phyloP scores from a whole-genome alignment of 78 protist species.

The Dictyostelium capitatum region DNA sequence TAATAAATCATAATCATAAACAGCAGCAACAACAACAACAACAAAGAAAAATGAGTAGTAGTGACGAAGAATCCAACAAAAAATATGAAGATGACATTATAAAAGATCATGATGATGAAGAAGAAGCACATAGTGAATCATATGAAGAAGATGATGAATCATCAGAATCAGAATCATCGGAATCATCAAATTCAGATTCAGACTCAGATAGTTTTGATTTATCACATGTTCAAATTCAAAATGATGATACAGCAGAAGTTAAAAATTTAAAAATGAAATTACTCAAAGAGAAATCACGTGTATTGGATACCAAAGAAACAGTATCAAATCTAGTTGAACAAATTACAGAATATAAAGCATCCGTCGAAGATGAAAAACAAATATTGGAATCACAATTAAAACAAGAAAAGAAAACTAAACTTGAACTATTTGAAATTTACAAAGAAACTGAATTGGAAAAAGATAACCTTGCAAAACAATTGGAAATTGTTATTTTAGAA shows the following conservation, averaged over 20 bases:
- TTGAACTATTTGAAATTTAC: slow-evolving; percentile 67
- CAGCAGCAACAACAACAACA: neutral
- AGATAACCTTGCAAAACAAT: slow-evolving; percentile 43
- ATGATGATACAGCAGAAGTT: slow-evolving; percentile 49
- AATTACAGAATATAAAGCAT: slow-evolving; percentile 54
- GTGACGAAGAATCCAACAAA: neutral
- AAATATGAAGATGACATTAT: neutral
- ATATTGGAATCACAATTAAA: slow-evolving; percentile 24
- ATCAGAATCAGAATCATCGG: neutral
- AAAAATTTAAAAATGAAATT: slow-evolving; percentile 60
- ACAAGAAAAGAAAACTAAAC: slow-evolving; percentile 70
- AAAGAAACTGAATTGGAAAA: slow-evolving; percentile 59
- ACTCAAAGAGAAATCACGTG: slow-evolving; percentile 53
- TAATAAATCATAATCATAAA: neutral
- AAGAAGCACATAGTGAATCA: neutral
- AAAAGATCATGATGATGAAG: neutral
- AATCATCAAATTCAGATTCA: neutral
- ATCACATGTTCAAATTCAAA: slow-evolving; percentile 43
- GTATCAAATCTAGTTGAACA: slow-evolving; percentile 49
- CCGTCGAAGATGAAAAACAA: slow-evolving; percentile 65
- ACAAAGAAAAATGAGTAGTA: slow-evolving; percentile 4
- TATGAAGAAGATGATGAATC: slow-evolving; percentile 37
- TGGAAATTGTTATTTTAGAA: slow-evolving; percentile 54
- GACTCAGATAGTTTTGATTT: slow-evolving; percentile 44
- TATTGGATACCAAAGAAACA: slow-evolving; percentile 64